A percentile compares a stretch with the other conserved stretches of the same genome.
Conservation (phyloP, 2,329 filamentous ascomycete species). For the Mycocentrospora acerina region DNA sequence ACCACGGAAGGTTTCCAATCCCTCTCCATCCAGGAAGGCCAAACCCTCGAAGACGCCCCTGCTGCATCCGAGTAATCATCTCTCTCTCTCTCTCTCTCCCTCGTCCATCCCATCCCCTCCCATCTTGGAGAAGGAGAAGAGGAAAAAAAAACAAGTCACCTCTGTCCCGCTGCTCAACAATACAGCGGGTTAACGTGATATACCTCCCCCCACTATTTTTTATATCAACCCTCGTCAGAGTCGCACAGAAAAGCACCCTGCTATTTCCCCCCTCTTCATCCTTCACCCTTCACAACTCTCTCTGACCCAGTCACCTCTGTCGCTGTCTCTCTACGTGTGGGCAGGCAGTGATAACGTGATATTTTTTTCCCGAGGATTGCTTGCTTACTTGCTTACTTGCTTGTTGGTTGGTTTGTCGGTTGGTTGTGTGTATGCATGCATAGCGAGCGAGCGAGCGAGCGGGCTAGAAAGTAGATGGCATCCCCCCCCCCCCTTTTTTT, state of each 20-base stretch:
- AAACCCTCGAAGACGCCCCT: constrained; percentile 11
- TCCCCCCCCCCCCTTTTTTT: no score
- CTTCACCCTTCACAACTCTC: constrained; percentile 34
- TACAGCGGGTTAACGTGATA: constrained; percentile 41
- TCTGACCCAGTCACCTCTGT: constrained; percentile 42
- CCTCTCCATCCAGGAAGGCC: constrained; percentile 17
- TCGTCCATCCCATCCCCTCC: background rate
- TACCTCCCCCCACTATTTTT: no score
- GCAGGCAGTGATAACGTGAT: constrained; percentile 40
- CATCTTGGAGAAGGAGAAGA: no score
- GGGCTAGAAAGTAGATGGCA: no score
- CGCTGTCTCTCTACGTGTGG: constrained; percentile 10
- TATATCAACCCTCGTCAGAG: background rate
- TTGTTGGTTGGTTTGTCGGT: no score
- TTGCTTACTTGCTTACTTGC: no score
- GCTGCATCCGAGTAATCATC: constrained; percentile 11
- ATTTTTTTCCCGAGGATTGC: no score
- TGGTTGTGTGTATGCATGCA: no score
- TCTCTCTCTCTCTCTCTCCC: background rate
- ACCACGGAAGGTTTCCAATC: constrained; percentile 82
- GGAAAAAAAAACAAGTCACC: constrained; percentile 29
- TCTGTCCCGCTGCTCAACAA: constrained; percentile 29
- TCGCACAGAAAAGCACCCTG: background rate
- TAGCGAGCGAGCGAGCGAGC: no score
- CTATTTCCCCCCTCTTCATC: constrained; percentile 15